Conservation (phyloP, 495 filamentous ascomycete genomes). For the Jackrogersella multiformis region DNA sequence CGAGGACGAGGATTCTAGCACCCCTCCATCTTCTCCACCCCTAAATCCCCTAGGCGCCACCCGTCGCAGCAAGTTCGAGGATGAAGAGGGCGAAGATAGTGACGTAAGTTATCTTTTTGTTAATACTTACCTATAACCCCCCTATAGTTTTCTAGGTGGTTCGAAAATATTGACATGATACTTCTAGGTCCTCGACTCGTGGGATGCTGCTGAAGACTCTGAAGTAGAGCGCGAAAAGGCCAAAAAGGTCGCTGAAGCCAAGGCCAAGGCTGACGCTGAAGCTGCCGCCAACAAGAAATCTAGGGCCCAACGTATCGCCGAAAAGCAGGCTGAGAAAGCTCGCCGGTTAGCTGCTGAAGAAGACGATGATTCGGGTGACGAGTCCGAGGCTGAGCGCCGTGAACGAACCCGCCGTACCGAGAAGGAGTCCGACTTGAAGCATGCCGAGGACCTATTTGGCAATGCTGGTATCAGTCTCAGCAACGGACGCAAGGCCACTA, state of each 20-base stretch:
- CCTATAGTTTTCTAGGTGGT: not conserved
- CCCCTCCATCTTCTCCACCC: conserved; percentile 69
- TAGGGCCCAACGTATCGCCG: conserved; percentile 87
- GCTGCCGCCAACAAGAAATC: conserved; percentile 94
- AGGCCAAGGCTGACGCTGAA: conserved; percentile 88
- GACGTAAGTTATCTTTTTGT: conserved; percentile 67
- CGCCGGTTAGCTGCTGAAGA: conserved; percentile 59
- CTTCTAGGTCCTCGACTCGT: conserved; percentile 86
- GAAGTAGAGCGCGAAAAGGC: conserved; percentile 96
- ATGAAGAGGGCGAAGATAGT: conserved; percentile 86
- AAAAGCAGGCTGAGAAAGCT: conserved; percentile 66
- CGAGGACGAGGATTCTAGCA: conserved; percentile 70
- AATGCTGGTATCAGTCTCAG: conserved; percentile 71
- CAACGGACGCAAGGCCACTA: conserved; percentile 66
- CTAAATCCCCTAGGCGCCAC: conserved; percentile 54
- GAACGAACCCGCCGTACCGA: conserved; percentile 79
- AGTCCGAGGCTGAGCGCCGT: conserved; percentile 75
- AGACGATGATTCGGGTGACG: conserved; percentile 66
- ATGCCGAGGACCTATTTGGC: conserved; percentile 92
- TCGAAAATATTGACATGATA: conserved; percentile 13
- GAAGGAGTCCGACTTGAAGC: conserved; percentile 86
- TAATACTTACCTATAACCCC: too few species aligned
- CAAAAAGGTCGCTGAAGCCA: conserved; percentile 83
- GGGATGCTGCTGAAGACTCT: conserved; percentile 97
- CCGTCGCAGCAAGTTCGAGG: conserved; percentile 77